Conservation (phyloP, 169 alveolate genomes). For the Plasmodium relictum region DNA sequence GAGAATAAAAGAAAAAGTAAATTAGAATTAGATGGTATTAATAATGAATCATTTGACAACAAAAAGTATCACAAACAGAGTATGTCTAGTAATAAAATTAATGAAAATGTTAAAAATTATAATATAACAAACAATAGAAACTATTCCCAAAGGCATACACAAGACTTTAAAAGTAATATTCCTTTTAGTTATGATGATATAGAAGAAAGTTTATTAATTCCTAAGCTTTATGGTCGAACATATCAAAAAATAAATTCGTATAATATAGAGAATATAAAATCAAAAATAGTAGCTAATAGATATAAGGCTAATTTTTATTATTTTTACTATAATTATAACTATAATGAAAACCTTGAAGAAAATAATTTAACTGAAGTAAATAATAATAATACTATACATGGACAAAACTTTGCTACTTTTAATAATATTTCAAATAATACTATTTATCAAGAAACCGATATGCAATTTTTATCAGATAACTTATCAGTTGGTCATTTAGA, state of each 20-base stretch:
- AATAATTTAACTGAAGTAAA: background rate
- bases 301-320: constrained; percentile 72
- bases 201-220: constrained; percentile 29
- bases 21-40: constrained; percentile 10
- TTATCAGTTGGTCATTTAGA: constrained; percentile 13
- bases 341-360: constrained; percentile 7
- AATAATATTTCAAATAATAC: constrained; percentile 19
- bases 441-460: constrained; percentile 28
- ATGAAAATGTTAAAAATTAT: constrained; percentile 22
- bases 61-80: constrained; percentile 42
- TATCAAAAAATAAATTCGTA: constrained; percentile 61
- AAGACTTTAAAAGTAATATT: constrained; percentile 10
- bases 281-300: constrained; percentile 67
- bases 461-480: background rate
- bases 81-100: constrained; percentile 32
- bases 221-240: constrained; percentile 57
- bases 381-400: constrained; percentile 30
- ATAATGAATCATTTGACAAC: constrained; percentile 25
- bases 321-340: constrained; percentile 47
- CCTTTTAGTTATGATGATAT: constrained; percentile 13
- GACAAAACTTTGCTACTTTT: background rate
- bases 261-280: constrained; percentile 54
- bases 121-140: constrained; percentile 17
- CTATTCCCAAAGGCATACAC: constrained; percentile 9
- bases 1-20: constrained; percentile 61